Evolutionary conservation across 495 filamentous ascomycete species (phyloP), one percentile per base, ranked within the genome.

Genomic region (Podospora anserina): DNA sequence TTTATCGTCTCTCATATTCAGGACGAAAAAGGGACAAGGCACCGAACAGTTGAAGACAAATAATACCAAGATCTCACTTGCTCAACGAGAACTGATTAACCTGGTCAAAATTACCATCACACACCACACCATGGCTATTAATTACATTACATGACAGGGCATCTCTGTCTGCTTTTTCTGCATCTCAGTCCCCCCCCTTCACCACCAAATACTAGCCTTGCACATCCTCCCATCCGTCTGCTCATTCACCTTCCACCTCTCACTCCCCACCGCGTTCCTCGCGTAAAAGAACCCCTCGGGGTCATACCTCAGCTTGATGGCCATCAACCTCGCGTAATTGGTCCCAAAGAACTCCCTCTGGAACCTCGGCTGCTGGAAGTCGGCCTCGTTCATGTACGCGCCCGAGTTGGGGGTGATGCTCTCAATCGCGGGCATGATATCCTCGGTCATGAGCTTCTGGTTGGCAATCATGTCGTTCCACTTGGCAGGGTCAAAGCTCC

Each of bases 251-350:
- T 0, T 34, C 77, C 78, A 80, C 9, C 20, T 60, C 65, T 81
- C 79, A 27, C 73, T 78, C 27, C 83, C 85, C 0, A 87, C 85
- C 61, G 77, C 82, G 4, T 79, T 83, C 32, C 69, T 68, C 5
- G 79, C 84, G 67, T 84, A 88, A 62, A 89, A 88, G 30, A 86
- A 69, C 49, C 74, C 71, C 11, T 76, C 76, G 0, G 87, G 86
- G 67, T 89, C 87, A 53, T 81, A 84, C 66, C 76, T 81, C 60
- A 74, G 71, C 82, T 89, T 88, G 62, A 87, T 79, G 9, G 64
- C 23, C 28, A 76, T 63, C 20, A 88, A 73, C 0, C 68, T 74
- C 0, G 64, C 44, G 66, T 87, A 88, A 44, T 81, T 81, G 18
- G n/a, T 19, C 0, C 87, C 86, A 49, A 83, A 89, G 69, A 88